phyloP scores from a whole-genome alignment of 108 stramenopile genomes.

The Conticribra guillardii region DNA sequence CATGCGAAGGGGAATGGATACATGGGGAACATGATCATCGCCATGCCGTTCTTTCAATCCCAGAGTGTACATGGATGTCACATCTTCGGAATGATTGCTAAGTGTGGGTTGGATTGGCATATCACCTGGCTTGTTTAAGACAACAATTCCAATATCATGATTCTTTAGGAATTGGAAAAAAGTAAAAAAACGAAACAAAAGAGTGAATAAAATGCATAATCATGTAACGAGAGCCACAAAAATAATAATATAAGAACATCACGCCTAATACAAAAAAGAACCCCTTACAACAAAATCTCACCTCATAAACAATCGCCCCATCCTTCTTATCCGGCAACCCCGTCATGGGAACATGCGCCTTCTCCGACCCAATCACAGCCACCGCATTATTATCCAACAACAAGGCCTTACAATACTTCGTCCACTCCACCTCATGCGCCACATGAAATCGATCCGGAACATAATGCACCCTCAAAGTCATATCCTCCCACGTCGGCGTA shows the following conservation, averaged over 20 bases:
- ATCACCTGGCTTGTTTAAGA: conserved; percentile 53
- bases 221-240: no score
- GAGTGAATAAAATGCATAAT: not conserved
- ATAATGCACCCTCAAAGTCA: conserved; percentile 54
- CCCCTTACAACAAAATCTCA: conserved; percentile 23
- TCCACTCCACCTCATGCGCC: conserved; percentile 51
- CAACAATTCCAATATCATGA: conserved; percentile 37
- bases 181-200: not conserved
- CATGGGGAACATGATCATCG: conserved; percentile 15
- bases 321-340: conserved; percentile 54
- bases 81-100: conserved; percentile 57
- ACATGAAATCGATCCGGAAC: conserved; percentile 49
- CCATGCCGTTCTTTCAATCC: conserved; percentile 41
- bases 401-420: conserved; percentile 49
- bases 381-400: conserved; percentile 36
- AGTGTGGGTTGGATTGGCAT: conserved; percentile 49
- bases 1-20: conserved; percentile 46
- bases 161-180: conserved; percentile 13
- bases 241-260: no score
- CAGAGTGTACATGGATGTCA: conserved; percentile 36
- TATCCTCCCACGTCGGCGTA: conserved; percentile 50
- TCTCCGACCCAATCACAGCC: conserved; percentile 28
- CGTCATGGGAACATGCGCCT: conserved; percentile 42
- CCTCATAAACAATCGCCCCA: conserved; percentile 57
- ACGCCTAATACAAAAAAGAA: no score